Percentiles rank a stretch among this genome's conserved stretches.
Evolutionary conservation across 257 asterid genomes (phyloP).

Genomic region (Agastache rugosa): DNA sequence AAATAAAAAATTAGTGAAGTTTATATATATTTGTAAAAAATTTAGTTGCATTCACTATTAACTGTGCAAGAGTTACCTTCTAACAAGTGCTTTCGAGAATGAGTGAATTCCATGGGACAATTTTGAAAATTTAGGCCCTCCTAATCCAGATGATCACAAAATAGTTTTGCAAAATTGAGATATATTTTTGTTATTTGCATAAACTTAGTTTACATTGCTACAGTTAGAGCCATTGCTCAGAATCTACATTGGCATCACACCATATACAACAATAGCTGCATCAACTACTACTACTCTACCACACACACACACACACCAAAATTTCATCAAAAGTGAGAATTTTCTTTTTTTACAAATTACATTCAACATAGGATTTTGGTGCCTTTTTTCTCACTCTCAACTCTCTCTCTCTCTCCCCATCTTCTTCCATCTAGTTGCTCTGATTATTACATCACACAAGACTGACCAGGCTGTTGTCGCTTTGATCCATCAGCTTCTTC

Average conservation of each 20-base stretch:
- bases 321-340: conserved; percentile 5
- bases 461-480: conserved; percentile 49
- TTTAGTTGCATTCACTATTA: no score
- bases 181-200: conserved; percentile 17
- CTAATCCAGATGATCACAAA: no score
- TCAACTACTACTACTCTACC: conserved; percentile 18
- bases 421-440: no score
- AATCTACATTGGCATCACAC: conserved; percentile 11
- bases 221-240: background rate
- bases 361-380: background rate
- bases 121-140: no score
- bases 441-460: conserved; percentile 37
- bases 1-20: no score
- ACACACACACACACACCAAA: background rate
- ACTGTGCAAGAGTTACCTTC: no score
- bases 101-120: no score
- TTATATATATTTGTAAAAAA: no score
- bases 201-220: background rate
- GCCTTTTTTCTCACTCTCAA: background rate
- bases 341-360: background rate
- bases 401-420: background rate
- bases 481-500: conserved; percentile 50
- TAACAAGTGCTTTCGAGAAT: no score
- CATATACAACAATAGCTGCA: background rate
- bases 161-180: background rate